A percentile compares a stretch with the other conserved stretches of the same genome.
phyloP scores from a whole-genome alignment of 441 rosid species.

The Gossypium schwendimanii region DNA sequence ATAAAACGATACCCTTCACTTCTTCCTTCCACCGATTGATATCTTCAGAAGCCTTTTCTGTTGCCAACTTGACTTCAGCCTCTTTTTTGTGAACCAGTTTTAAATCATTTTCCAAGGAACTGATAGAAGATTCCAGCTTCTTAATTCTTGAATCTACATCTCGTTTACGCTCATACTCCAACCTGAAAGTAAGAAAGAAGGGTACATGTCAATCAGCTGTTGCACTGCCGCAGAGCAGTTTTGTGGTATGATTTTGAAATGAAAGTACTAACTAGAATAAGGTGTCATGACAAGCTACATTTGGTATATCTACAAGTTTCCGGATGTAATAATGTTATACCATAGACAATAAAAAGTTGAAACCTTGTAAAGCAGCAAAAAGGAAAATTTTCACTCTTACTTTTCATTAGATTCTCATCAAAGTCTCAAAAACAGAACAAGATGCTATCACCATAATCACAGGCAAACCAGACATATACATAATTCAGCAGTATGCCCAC shows the following conservation, averaged over 20 bases:
- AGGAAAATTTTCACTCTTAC: neutral
- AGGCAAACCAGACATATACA: constrained; percentile 3
- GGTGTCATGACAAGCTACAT: neutral
- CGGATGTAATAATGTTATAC: neutral
- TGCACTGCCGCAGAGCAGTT: neutral
- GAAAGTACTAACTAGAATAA: neutral
- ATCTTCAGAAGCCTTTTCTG: constrained; percentile 56
- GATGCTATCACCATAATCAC: neutral
- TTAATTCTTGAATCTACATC: constrained; percentile 78
- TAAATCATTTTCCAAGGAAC: constrained; percentile 62
- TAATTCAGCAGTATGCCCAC: neutral
- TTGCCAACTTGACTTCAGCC: constrained; percentile 56
- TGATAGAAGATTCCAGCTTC: constrained; percentile 70
- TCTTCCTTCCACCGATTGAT: constrained; percentile 69
- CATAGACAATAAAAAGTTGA: constrained; percentile 3
- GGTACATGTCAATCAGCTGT: neutral
- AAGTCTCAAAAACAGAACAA: neutral
- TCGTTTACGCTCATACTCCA: constrained; percentile 92
- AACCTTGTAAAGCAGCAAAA: neutral
- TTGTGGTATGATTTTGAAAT: neutral
- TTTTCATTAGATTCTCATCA: neutral
- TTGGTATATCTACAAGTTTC: neutral
- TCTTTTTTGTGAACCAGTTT: constrained; percentile 52
- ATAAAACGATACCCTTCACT: constrained; percentile 49
- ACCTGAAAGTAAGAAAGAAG: constrained; percentile 38